Evolutionary conservation across 2,329 filamentous ascomycete genomes (phyloP).

Genomic region (Paecilomyces sp.): DNA sequence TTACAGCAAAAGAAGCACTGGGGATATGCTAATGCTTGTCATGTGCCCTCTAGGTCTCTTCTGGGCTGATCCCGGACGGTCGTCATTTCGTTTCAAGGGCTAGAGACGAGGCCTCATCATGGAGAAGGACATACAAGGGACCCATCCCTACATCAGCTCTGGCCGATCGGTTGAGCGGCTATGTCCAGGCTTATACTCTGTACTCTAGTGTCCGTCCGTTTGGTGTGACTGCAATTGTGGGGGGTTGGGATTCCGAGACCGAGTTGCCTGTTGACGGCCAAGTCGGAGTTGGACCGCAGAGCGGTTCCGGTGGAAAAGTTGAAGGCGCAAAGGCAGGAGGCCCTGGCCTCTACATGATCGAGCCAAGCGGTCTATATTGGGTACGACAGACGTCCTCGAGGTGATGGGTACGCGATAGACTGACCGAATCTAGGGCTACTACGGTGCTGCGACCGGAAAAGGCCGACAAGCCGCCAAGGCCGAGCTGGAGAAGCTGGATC

Average conservation of each 20-base stretch:
- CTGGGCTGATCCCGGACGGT: constrained; percentile 89
- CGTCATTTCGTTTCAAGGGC: constrained; percentile 91
- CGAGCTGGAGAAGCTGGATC: constrained; percentile 94
- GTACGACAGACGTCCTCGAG: constrained; percentile 31
- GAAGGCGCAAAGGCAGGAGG: constrained; percentile 72
- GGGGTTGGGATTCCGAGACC: constrained; percentile 83
- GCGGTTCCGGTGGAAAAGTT: constrained; percentile 78
- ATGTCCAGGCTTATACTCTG: constrained; percentile 94
- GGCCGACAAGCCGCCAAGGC: constrained; percentile 95
- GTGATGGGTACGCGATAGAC: constrained; percentile 3
- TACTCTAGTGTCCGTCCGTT: constrained; percentile 96
- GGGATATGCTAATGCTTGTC: not conserved
- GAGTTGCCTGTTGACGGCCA: constrained; percentile 83
- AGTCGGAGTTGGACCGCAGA: constrained; percentile 71
- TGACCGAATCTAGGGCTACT: constrained; percentile 63
- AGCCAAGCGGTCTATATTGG: constrained; percentile 96
- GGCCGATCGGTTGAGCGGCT: constrained; percentile 87
- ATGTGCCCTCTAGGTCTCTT: constrained; percentile 62
- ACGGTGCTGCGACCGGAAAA: constrained; percentile 94
- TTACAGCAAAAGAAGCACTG: not conserved
- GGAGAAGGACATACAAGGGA: constrained; percentile 89
- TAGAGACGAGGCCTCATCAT: constrained; percentile 84
- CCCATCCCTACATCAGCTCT: constrained; percentile 86
- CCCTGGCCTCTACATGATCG: constrained; percentile 96
- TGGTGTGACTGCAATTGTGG: constrained; percentile 89